Evolutionary conservation across 345 rosid genomes (phyloP), one percentile per base, ranked within the genome.

Genomic region (Odontarrhena argentea): DNA sequence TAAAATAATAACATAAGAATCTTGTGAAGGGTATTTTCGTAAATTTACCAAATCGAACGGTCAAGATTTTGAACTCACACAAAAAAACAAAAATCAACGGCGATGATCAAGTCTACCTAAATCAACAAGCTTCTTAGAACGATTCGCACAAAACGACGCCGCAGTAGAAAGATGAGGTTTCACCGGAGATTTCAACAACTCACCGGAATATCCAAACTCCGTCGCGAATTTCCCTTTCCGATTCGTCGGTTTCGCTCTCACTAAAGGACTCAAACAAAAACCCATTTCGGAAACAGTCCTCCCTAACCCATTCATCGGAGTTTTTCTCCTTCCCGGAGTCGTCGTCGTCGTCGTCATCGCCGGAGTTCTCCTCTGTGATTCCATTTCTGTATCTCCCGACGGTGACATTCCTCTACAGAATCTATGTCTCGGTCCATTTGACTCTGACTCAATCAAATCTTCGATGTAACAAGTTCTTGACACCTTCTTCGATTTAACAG

Each of bases 101-200:
- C 88, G 87, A 9, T 28, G 86, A 79, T 80, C 80, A 60, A 61
- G 77, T 69, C 88, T 73, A 35, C 99, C 99, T 14, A 94, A 85
- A 81, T 89, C 96, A 4, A 83, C 92, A 14, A 91, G 88, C 80
- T 95, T 95, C 82, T 88, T 82, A 3, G 99, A 95, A 59, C 97
- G 74, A 68, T 86, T 95, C 3, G 78, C 91, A 68, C 84, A 77
- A 71, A 74, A 86, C 30, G 93, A 78, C 72, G 93, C 84, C 72
- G 96, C 96, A 48, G 81, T 67, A 0, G 96, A 85, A 5, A 88
- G 74, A 64, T 84, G 87, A 12, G 95, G 96, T 71, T 81, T 87
- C 69, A 12, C 81, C 53, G 90, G 63, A 0, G 37, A 66, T 54
- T 87, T 82, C 1, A 74, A 2, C 1, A 74, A 2, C 26, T 93